Conservation (phyloP, 805 yeast genomes). For the Cyberlindnera galapagoensis region DNA sequence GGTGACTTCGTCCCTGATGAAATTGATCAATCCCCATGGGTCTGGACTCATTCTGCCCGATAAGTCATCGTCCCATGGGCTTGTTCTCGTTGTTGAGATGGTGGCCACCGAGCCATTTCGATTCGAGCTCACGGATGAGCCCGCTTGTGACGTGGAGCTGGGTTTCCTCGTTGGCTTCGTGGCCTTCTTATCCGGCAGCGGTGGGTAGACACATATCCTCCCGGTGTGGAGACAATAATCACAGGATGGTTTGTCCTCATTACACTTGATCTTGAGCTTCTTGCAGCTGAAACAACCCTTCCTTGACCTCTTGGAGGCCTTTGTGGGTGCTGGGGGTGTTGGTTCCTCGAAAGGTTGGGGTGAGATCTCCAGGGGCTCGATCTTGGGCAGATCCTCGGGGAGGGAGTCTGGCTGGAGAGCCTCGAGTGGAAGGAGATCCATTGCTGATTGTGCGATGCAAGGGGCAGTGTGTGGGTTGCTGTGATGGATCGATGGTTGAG, state of each 20-base stretch:
- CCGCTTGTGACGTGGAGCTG: background rate
- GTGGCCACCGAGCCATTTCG: too few species aligned
- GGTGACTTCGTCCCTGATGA: background rate
- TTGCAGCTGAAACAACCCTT: slow-evolving; percentile 89
- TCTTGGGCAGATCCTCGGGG: too few species aligned
- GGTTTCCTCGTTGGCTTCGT: too few species aligned
- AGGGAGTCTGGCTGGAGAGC: too few species aligned
- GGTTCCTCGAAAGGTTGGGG: too few species aligned
- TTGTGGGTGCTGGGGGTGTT: background rate
- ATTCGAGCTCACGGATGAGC: background rate
- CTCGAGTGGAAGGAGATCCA: slow-evolving; percentile 3
- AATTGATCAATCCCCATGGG: slow-evolving; percentile 3
- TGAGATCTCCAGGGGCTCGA: too few species aligned
- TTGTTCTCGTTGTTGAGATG: background rate
- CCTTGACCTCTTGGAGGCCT: slow-evolving; percentile 47
- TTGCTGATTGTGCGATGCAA: too few species aligned
- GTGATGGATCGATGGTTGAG: too few species aligned
- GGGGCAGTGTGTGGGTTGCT: too few species aligned
- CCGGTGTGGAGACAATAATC: slow-evolving; percentile 72
- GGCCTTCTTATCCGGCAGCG: background rate
- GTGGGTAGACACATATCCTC: slow-evolving; percentile 62
- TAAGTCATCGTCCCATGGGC: background rate
- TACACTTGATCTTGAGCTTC: slow-evolving; percentile 84
- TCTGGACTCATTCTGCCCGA: slow-evolving; percentile 2
- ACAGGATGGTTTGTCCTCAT: slow-evolving; percentile 76